Evolutionary conservation across 2,329 filamentous ascomycete species (phyloP).

Genomic region (Byssochlamys sp.): DNA sequence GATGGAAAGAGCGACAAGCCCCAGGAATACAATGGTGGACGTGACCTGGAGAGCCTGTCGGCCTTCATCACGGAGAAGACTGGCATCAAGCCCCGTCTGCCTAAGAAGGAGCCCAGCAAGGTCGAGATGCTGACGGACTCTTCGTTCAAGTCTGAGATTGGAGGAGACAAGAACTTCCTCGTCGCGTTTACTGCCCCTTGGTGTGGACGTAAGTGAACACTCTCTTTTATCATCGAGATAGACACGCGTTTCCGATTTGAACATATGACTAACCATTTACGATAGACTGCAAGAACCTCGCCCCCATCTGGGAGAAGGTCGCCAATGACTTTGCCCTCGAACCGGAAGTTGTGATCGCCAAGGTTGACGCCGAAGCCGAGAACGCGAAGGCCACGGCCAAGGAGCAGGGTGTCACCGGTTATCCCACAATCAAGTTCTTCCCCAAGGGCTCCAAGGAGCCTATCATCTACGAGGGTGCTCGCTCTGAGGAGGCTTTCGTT

Average conservation of each 20-base stretch:
- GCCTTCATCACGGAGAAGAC: constrained; percentile 81
- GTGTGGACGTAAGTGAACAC: constrained; percentile 73
- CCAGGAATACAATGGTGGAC: constrained; percentile 72
- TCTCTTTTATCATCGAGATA: constrained; percentile 2
- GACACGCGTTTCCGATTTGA: background rate
- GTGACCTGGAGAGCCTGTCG: constrained; percentile 76
- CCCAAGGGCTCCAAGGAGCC: constrained; percentile 67
- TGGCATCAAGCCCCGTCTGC: constrained; percentile 63
- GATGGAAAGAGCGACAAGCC: constrained; percentile 86
- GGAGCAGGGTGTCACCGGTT: constrained; percentile 69
- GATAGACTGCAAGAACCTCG: constrained; percentile 89
- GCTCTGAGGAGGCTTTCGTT: constrained; percentile 66
- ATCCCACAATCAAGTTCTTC: constrained; percentile 98
- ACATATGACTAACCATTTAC: background rate
- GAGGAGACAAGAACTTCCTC: constrained; percentile 76
- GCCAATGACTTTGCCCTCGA: constrained; percentile 74
- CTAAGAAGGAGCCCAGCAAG: constrained; percentile 55
- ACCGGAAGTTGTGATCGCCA: constrained; percentile 72
- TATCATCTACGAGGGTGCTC: constrained; percentile 63
- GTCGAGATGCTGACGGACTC: constrained; percentile 72
- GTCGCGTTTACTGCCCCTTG: constrained; percentile 97
- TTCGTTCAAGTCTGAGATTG: constrained; percentile 67
- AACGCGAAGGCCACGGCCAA: constrained; percentile 70
- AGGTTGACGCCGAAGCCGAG: constrained; percentile 85
- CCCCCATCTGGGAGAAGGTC: constrained; percentile 79